A percentile compares a stretch with the other conserved stretches of the same genome.
Conservation (phyloP, 352 stramenopile genomes). For the Phytophthora melonis region DNA sequence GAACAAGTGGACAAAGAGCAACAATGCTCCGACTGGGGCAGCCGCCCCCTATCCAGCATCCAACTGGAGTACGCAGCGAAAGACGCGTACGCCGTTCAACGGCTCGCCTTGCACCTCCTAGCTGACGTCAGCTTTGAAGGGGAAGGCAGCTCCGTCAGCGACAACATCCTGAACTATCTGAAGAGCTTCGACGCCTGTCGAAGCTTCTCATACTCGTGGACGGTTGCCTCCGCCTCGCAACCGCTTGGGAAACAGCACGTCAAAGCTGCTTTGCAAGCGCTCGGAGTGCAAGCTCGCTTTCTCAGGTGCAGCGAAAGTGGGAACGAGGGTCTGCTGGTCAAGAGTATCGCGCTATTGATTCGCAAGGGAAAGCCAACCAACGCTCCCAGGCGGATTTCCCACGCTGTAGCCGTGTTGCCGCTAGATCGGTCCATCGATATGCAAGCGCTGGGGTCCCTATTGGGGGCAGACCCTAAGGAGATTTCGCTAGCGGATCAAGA, state of each 20-base stretch:
- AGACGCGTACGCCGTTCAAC: conserved; percentile 61
- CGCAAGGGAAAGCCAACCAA: conserved; percentile 14
- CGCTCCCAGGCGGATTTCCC: conserved; percentile 9
- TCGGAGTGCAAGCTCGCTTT: conserved; percentile 42
- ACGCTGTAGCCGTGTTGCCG: conserved; percentile 61
- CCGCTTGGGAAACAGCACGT: conserved; percentile 50
- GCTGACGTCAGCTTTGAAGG: conserved; percentile 43
- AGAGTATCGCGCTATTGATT: conserved; percentile 68
- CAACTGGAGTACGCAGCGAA: conserved; percentile 68
- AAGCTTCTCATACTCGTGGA: conserved; percentile 15
- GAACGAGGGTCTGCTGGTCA: conserved; percentile 55
- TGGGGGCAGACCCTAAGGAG: conserved; percentile 38
- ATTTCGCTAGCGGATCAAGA: conserved; percentile 59
- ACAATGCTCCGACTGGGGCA: conserved; percentile 72
- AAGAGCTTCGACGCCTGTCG: conserved; percentile 22
- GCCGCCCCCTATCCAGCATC: conserved; percentile 43
- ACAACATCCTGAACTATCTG: conserved; percentile 18
- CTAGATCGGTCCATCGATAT: conserved; percentile 68
- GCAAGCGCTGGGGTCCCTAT: conserved; percentile 36
- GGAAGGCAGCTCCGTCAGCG: conserved; percentile 11
- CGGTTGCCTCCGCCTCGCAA: conserved; percentile 9
- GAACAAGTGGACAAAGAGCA: conserved; percentile 66
- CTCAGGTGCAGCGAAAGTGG: conserved; percentile 27
- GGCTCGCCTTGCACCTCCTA: conserved; percentile 53
- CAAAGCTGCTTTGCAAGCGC: conserved; percentile 36